Conservation (phyloP, 2,329 filamentous ascomycete species). For the Bisporella sp. region DNA sequence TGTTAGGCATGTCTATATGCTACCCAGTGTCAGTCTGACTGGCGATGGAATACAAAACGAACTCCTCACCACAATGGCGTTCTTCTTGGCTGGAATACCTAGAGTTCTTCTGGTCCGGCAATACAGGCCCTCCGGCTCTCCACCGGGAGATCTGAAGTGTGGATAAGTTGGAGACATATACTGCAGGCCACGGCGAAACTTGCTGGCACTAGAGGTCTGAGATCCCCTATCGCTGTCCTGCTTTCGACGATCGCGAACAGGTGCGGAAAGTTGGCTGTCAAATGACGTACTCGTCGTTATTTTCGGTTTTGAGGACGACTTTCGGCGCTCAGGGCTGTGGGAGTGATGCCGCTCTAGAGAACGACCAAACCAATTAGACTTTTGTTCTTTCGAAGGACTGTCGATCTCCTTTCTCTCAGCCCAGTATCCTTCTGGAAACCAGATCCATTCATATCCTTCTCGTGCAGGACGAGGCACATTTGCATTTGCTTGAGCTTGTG, state of each 20-base stretch:
- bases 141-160: slow-evolving; percentile 5
- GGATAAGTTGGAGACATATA: slow-evolving; percentile 7
- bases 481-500: slow-evolving; percentile 3
- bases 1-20: too few species aligned
- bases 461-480: slow-evolving; percentile 50
- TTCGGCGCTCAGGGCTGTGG: too few species aligned
- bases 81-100: too few species aligned
- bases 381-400: slow-evolving; percentile 3
- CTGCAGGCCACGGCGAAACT: slow-evolving; percentile 3
- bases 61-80: too few species aligned
- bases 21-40: too few species aligned
- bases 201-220: background rate
- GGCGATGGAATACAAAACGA: too few species aligned
- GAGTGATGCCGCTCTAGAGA: slow-evolving; percentile 4
- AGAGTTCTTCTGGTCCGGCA: slow-evolving; percentile 17
- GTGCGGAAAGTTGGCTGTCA: background rate
- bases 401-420: slow-evolving; percentile 44
- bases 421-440: slow-evolving; percentile 57
- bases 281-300: background rate
- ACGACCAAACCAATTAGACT: slow-evolving; percentile 9
- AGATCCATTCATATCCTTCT: slow-evolving; percentile 53
- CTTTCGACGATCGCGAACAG: background rate
- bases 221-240: background rate
- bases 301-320: background rate
- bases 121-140: slow-evolving; percentile 13